These are phyloP conservation scores for Mollisiaceae sp. DNA, from an alignment of 2,329 filamentous ascomycete species.

Conservation along the genomic window DNA sequence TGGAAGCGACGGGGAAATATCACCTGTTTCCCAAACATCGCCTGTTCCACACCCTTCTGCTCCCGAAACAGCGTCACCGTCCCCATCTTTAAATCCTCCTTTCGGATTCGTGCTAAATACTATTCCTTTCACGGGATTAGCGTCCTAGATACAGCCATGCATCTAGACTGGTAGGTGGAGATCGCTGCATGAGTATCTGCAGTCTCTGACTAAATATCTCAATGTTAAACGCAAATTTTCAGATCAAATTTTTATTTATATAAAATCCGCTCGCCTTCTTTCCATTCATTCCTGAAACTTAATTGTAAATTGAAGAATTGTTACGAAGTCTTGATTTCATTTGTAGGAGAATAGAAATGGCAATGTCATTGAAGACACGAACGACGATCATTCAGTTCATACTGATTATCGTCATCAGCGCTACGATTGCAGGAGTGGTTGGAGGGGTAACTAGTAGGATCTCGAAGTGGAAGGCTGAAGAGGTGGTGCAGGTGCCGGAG, in stretches of 20 bases:
- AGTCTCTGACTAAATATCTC: too few relatives aligned
- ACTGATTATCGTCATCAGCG: constrained; percentile 19
- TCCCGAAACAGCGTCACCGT: constrained; percentile 1
- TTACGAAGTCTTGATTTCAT: background rate
- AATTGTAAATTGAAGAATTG: background rate
- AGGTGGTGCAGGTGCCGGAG: background rate
- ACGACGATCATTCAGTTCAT: constrained; percentile 14
- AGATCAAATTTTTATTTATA: background rate
- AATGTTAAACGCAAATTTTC: background rate
- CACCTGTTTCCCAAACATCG: constrained; percentile 7
- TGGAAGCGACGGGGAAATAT: background rate
- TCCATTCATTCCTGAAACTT: background rate
- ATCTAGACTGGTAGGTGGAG: background rate
- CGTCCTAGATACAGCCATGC: background rate
- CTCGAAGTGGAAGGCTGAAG: constrained; percentile 2
- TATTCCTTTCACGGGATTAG: background rate
- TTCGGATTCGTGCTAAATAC: background rate
- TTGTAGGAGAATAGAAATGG: background rate
- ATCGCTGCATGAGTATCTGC: background rate
- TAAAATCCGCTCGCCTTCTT: background rate
- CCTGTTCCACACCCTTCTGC: constrained; percentile 5
- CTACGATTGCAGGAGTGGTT: constrained; percentile 12
- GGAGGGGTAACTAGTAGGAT: constrained; percentile 17
- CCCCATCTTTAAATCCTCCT: constrained; percentile 1
- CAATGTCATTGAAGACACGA: background rate